Percentiles rank a stretch among this genome's conserved stretches.
Evolutionary conservation across 192 early-diverging fungal species (phyloP).

Genomic region (Coemansia sp.): DNA sequence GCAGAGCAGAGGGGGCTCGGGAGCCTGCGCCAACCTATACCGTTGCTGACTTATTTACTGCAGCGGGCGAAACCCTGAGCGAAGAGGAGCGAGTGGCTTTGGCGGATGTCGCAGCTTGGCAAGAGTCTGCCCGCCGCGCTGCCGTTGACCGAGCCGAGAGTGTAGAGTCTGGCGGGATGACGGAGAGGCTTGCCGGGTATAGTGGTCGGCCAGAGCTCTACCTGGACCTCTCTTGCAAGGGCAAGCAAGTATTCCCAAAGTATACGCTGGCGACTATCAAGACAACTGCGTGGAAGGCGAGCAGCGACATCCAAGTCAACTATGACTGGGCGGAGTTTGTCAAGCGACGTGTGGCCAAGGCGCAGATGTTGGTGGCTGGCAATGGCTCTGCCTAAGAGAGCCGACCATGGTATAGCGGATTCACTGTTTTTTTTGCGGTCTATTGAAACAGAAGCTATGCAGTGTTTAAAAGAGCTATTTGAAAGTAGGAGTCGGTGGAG

Average conservation of each 20-base stretch:
- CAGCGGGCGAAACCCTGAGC: constrained; percentile 29
- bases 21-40: neutral
- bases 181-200: constrained; percentile 10
- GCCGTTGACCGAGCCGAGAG: neutral
- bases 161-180: neutral
- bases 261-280: constrained; percentile 51
- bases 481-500: neutral
- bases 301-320: constrained; percentile 46
- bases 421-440: no score
- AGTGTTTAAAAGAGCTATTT: neutral
- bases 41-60: constrained; percentile 17
- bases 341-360: constrained; percentile 30
- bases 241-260: constrained; percentile 11
- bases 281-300: constrained; percentile 47
- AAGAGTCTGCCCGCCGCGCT: neutral
- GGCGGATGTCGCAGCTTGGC: constrained; percentile 31
- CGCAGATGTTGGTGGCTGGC: constrained; percentile 24
- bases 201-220: constrained; percentile 44
- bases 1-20: neutral
- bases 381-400: neutral
- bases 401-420: neutral
- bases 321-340: constrained; percentile 55
- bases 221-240: constrained; percentile 46
- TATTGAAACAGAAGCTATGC: neutral
- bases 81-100: constrained; percentile 37